Percentiles rank a stretch among this genome's conserved stretches.
phyloP scores from a whole-genome alignment of 257 asterid species.

The Solanum etuberosum region DNA sequence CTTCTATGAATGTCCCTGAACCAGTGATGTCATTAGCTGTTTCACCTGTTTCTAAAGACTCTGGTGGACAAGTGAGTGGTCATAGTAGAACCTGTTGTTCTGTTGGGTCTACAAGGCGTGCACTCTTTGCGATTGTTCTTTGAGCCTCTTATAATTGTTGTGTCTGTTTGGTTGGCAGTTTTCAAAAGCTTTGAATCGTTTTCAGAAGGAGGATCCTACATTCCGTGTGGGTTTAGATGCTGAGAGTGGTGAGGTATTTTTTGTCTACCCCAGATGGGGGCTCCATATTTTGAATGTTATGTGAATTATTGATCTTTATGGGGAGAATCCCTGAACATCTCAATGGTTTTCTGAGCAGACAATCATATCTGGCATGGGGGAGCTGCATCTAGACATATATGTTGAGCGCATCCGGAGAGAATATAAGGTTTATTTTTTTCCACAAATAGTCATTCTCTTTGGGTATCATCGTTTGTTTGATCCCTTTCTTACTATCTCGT shows the following conservation, averaged over 20 bases:
- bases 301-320: not conserved
- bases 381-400: constrained; percentile 89
- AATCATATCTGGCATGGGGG: constrained; percentile 99
- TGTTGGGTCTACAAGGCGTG: constrained; percentile 3
- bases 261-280: not conserved
- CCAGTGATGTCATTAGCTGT: constrained; percentile 99
- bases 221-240: constrained; percentile 95
- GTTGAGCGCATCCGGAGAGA: constrained; percentile 98
- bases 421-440: constrained; percentile 54
- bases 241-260: constrained; percentile 84
- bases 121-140: not conserved
- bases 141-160: not conserved
- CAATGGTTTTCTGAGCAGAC: constrained; percentile 54
- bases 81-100: not conserved
- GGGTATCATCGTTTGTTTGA: not conserved
- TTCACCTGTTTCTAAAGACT: constrained; percentile 87
- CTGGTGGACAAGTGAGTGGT: constrained; percentile 87
- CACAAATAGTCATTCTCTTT: not conserved
- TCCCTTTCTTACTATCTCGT: constrained; percentile 7
- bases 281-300: not conserved
- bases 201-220: constrained; percentile 96
- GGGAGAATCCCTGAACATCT: constrained; percentile 1
- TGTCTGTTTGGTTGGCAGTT: constrained; percentile 45
- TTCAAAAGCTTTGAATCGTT: constrained; percentile 96
- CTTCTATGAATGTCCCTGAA: constrained; percentile 98